Conservation (phyloP, 83 land plant species). For the Thuja plicata region DNA sequence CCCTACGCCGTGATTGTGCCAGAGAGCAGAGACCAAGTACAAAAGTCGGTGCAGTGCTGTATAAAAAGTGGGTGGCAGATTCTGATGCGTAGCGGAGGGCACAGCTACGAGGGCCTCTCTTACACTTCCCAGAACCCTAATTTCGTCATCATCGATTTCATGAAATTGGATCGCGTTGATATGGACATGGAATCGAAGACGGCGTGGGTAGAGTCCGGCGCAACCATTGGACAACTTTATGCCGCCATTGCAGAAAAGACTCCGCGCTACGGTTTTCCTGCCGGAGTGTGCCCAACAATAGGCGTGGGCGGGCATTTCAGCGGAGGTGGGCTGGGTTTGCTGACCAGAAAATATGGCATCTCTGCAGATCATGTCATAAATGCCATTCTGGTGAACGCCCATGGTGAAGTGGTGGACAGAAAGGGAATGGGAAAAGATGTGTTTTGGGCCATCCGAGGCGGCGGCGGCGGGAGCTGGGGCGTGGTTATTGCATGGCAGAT, state of each 20-base stretch:
- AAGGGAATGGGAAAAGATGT: slow-evolving; percentile 33
- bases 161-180: slow-evolving; percentile 16
- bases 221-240: slow-evolving; percentile 32
- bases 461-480: too few relatives aligned
- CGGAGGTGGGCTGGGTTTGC: too few relatives aligned
- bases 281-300: too few relatives aligned
- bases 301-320: too few relatives aligned
- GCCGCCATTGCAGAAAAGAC: slow-evolving; percentile 12
- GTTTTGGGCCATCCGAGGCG: slow-evolving; percentile 35
- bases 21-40: too few relatives aligned
- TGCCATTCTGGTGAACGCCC: slow-evolving; percentile 13
- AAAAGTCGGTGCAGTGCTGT: too few relatives aligned
- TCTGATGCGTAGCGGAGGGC: too few relatives aligned
- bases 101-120: background rate
- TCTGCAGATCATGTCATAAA: slow-evolving; percentile 26
- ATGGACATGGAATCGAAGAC: slow-evolving; percentile 6
- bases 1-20: background rate
- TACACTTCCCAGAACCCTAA: background rate
- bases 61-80: too few relatives aligned
- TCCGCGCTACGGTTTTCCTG: too few relatives aligned
- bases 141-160: slow-evolving; percentile 29
- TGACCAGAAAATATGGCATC: background rate
- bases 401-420: slow-evolving; percentile 28
- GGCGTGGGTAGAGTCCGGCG: slow-evolving; percentile 18
- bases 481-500: too few relatives aligned